Conservation (phyloP, 78 protist species). For the slime mould (Dictyostelium discoideum) region DNA sequence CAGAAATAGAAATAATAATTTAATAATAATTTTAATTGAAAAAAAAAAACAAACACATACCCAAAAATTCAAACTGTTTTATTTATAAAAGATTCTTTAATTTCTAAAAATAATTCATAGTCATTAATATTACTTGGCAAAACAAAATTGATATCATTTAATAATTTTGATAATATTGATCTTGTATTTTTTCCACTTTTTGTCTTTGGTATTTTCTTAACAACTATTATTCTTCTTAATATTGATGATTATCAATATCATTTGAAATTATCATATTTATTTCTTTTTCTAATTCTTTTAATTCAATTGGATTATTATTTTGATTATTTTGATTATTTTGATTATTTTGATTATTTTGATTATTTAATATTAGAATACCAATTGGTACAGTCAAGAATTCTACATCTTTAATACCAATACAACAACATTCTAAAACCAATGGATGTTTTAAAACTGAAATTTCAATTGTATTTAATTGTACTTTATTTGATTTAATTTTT, state of each 20-base stretch:
- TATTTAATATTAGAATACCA: background rate
- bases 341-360: background rate
- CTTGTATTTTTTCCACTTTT: background rate
- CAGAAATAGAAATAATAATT: too few relatives aligned
- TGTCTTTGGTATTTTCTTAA: background rate
- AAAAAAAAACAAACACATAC: too few relatives aligned
- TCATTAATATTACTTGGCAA: background rate
- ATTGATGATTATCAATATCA: background rate
- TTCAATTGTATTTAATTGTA: slow-evolving; percentile 90
- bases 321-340: too few relatives aligned
- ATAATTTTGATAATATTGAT: background rate
- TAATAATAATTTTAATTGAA: too few relatives aligned
- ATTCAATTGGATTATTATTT: background rate
- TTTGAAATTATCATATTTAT: background rate
- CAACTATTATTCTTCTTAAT: background rate
- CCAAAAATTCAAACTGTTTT: too few relatives aligned
- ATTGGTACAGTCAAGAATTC: background rate
- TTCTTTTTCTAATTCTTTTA: background rate
- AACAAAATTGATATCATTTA: background rate
- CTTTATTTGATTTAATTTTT: slow-evolving; percentile 88
- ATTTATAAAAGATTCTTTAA: background rate
- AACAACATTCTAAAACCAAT: slow-evolving; percentile 25
- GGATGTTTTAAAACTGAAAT: slow-evolving; percentile 85
- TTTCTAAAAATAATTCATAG: background rate
- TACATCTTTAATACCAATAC: background rate